A percentile compares a stretch with the other conserved stretches of the same genome.
Conservation (phyloP, 441 rosid genomes). For the Eutrema salsugineum region DNA sequence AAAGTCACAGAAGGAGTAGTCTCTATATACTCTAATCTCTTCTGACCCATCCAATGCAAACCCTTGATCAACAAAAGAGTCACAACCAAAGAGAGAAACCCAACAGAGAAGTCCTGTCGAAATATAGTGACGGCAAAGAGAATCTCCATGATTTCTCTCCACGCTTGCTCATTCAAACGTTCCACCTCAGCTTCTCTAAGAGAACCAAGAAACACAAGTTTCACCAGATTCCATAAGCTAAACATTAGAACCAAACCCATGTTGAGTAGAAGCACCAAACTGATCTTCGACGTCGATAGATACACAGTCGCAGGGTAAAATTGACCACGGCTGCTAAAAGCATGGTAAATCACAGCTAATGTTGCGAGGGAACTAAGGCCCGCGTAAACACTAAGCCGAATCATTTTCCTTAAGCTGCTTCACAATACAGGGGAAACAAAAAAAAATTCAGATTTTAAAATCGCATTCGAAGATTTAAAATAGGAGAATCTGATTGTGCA, state of each 20-base stretch:
- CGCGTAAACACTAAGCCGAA: conserved; percentile 71
- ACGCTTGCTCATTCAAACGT: conserved; percentile 82
- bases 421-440: background rate
- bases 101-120: conserved; percentile 80
- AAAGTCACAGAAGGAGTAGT: conserved; percentile 78
- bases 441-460: background rate
- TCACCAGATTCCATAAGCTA: conserved; percentile 68
- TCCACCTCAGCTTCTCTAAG: conserved; percentile 94
- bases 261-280: conserved; percentile 72
- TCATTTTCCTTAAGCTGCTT: conserved; percentile 37
- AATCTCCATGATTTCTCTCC: conserved; percentile 93
- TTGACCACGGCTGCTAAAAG: conserved; percentile 76
- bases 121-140: conserved; percentile 90
- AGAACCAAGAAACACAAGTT: conserved; percentile 69
- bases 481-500: background rate
- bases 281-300: conserved; percentile 80
- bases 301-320: conserved; percentile 85
- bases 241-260: conserved; percentile 83
- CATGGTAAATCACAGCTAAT: conserved; percentile 65
- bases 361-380: conserved; percentile 56
- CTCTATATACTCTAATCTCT: conserved; percentile 89
- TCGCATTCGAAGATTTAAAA: background rate
- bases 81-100: conserved; percentile 74
- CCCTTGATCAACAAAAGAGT: conserved; percentile 70
- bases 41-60: conserved; percentile 87